Evolutionary conservation across 495 filamentous ascomycete genomes (phyloP).

Genomic region (Xylaria nigripes): DNA sequence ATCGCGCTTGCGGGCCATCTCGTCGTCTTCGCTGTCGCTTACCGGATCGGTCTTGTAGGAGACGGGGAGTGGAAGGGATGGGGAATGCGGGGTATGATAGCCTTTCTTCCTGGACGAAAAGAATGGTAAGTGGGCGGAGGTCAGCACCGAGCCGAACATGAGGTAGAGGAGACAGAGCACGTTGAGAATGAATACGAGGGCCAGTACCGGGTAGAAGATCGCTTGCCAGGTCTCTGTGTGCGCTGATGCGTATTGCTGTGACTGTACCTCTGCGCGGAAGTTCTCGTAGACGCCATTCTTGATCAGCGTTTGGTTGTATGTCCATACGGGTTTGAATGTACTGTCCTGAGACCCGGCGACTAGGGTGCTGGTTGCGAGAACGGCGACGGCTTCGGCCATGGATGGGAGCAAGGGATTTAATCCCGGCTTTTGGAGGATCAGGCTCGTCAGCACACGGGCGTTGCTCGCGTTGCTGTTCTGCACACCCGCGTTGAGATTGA

Average conservation of each 20-base stretch:
- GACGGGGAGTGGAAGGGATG: not conserved
- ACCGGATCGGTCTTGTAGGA: not conserved
- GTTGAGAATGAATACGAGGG: conserved; percentile 55
- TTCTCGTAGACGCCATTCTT: conserved; percentile 35
- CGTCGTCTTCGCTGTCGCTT: conserved; percentile 1
- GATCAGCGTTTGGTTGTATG: conserved; percentile 22
- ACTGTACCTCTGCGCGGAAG: conserved; percentile 50
- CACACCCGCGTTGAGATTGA: conserved; percentile 55
- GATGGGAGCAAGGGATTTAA: conserved; percentile 44
- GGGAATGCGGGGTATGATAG: not conserved
- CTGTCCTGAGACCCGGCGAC: conserved; percentile 44
- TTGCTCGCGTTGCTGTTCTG: conserved; percentile 51
- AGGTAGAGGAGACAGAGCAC: conserved; percentile 53
- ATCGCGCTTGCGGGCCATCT: not conserved
- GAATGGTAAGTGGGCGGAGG: not conserved
- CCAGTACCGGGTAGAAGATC: conserved; percentile 55
- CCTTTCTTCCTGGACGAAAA: not conserved
- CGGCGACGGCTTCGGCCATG: conserved; percentile 58
- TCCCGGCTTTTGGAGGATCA: conserved; percentile 26
- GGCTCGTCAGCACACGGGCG: conserved; percentile 53
- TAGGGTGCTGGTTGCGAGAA: conserved; percentile 56
- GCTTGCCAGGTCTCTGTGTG: conserved; percentile 48
- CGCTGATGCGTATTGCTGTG: conserved; percentile 56
- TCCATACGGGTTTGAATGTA: conserved; percentile 34
- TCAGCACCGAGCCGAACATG: conserved; percentile 15